phyloP scores from a whole-genome alignment of 768 basidiomycete species.

The Russula abietina region DNA sequence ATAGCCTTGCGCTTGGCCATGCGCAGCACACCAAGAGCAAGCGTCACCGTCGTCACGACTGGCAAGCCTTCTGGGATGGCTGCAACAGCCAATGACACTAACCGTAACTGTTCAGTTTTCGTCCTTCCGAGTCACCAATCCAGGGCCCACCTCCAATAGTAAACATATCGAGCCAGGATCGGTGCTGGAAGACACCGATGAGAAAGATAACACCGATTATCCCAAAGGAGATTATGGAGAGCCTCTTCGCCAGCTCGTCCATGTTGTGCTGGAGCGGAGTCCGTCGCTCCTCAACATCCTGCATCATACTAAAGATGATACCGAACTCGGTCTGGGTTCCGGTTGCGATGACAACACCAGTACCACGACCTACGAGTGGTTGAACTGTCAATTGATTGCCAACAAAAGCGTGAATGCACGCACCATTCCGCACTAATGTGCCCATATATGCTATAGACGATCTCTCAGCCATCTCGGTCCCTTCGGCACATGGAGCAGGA shows the following conservation, averaged over 20 bases:
- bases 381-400: neutral
- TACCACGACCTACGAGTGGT: conserved; percentile 54
- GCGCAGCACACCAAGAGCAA: conserved; percentile 87
- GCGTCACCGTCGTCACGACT: conserved; percentile 94
- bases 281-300: conserved; percentile 86
- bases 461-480: conserved; percentile 71
- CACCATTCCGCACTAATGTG: conserved; percentile 85
- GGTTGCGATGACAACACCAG: conserved; percentile 81
- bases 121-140: neutral
- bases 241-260: conserved; percentile 92
- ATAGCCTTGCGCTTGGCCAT: conserved; percentile 96
- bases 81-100: conserved; percentile 96
- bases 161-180: conserved; percentile 97
- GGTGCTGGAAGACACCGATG: conserved; percentile 77
- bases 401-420: conserved; percentile 18
- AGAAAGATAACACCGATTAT: conserved; percentile 91
- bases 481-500: conserved; percentile 44
- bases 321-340: conserved; percentile 90
- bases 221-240: conserved; percentile 87
- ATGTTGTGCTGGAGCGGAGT: conserved; percentile 90
- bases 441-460: conserved; percentile 94
- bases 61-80: conserved; percentile 96
- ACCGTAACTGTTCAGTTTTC: conserved; percentile 14
- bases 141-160: conserved; percentile 82
- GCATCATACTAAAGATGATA: conserved; percentile 97